Conservation (phyloP, 768 basidiomycete genomes). For the Mycena vitilis region DNA sequence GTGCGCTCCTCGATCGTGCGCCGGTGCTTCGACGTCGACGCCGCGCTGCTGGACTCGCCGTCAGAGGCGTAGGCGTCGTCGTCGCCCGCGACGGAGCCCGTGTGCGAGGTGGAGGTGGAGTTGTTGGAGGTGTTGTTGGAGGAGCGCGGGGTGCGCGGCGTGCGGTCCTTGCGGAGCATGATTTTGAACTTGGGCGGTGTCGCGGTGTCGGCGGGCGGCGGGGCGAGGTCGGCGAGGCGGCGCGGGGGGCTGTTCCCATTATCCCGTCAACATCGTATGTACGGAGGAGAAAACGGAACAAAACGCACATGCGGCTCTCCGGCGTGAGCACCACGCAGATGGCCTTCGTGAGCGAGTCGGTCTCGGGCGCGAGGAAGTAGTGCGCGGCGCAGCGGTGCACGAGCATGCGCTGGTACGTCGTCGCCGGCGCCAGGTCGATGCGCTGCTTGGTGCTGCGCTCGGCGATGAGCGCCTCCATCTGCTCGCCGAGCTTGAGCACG, state of each 20-base stretch:
- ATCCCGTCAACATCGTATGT: too few species aligned
- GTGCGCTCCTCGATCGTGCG: conserved; percentile 89
- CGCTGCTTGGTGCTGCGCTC: conserved; percentile 74
- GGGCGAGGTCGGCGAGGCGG: conserved; percentile 81
- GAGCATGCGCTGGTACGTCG: conserved; percentile 86
- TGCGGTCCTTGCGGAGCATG: conserved; percentile 87
- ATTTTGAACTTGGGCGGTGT: conserved; percentile 86
- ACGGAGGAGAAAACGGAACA: too few species aligned
- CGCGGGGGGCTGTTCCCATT: conserved; percentile 62
- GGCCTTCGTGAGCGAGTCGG: conserved; percentile 70
- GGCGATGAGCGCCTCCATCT: conserved; percentile 82
- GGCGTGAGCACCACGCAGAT: conserved; percentile 66
- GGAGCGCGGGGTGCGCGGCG: too few species aligned
- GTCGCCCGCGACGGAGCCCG: conserved; percentile 79
- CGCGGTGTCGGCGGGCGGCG: conserved; percentile 67
- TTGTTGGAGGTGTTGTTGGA: too few species aligned
- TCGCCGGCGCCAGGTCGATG: conserved; percentile 74
- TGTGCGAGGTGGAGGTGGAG: too few species aligned
- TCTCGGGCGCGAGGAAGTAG: conserved; percentile 80
- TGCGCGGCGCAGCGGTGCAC: conserved; percentile 89
- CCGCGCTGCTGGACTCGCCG: too few species aligned
- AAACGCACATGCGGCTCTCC: conserved; percentile 89
- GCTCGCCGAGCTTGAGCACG: conserved; percentile 89
- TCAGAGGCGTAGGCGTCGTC: conserved; percentile 87
- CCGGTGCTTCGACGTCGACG: conserved; percentile 60